Percentiles rank a stretch among this genome's conserved stretches.
These are phyloP conservation scores for Plasmodium cynomolgi DNA, from an alignment of 169 alveolate species.

Conservation along the genomic window DNA sequence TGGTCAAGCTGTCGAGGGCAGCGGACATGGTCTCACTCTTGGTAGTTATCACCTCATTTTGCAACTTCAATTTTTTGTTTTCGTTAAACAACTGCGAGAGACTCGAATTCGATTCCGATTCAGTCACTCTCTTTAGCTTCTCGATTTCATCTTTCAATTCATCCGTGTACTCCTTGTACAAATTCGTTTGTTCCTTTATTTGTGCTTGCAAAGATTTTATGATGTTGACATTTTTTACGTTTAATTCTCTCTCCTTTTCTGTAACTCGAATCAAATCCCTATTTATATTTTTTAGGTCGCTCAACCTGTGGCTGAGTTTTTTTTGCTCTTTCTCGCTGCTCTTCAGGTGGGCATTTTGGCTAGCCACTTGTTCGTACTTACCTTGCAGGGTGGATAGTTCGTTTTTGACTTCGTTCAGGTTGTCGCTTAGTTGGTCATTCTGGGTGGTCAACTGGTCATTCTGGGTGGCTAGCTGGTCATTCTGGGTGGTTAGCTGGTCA, in stretches of 20 bases:
- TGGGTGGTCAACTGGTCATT: not conserved
- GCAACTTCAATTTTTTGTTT: slow-evolving; percentile 72
- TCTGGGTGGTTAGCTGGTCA: not conserved
- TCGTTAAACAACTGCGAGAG: slow-evolving; percentile 33
- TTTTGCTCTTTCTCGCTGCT: slow-evolving; percentile 66
- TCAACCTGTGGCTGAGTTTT: slow-evolving; percentile 18
- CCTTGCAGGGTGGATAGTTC: slow-evolving; percentile 30
- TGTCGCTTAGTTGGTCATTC: slow-evolving; percentile 24
- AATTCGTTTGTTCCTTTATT: slow-evolving; percentile 73
- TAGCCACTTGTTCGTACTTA: slow-evolving; percentile 17
- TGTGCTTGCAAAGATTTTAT: slow-evolving; percentile 49
- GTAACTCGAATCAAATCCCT: slow-evolving; percentile 51
- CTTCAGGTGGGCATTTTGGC: slow-evolving; percentile 24
- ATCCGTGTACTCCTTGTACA: slow-evolving; percentile 60
- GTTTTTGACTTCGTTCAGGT: slow-evolving; percentile 12
- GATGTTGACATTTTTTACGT: slow-evolving; percentile 60
- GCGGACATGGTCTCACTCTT: slow-evolving; percentile 69
- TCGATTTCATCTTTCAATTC: slow-evolving; percentile 43
- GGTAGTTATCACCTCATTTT: slow-evolving; percentile 67
- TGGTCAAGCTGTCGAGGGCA: slow-evolving; percentile 44
- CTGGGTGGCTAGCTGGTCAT: not conserved
- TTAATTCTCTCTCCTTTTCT: slow-evolving; percentile 73
- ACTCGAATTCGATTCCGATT: not conserved
- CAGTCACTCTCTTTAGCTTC: slow-evolving; percentile 13
- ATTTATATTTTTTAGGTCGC: slow-evolving; percentile 50